These are phyloP conservation scores for Pseudogymnoascus sp. DNA, from an alignment of 2,329 filamentous ascomycete species.

Conservation along the genomic window DNA sequence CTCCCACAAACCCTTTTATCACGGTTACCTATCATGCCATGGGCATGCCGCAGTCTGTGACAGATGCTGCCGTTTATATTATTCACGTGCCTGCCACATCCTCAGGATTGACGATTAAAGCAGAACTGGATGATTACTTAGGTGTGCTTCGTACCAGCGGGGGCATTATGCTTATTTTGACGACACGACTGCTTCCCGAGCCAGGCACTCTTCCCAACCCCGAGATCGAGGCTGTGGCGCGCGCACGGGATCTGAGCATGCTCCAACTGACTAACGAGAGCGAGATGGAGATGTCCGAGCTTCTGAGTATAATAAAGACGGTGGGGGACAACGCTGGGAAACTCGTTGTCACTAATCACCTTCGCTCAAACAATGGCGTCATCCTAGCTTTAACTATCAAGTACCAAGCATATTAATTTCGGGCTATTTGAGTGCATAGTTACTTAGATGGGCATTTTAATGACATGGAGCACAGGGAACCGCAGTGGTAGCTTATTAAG, in stretches of 20 bases:
- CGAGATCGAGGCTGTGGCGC: conserved; percentile 24
- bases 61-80: conserved; percentile 33
- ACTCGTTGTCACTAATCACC: conserved; percentile 24
- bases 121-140: conserved; percentile 32
- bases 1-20: conserved; percentile 16
- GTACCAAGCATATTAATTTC: conserved; percentile 19
- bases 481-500: neutral
- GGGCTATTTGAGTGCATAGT: neutral
- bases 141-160: conserved; percentile 28
- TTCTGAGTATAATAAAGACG: conserved; percentile 27
- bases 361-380: conserved; percentile 18
- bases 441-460: neutral
- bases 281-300: conserved; percentile 28
- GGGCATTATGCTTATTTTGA: conserved; percentile 28
- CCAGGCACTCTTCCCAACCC: conserved; percentile 19
- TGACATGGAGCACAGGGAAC: neutral
- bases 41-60: conserved; percentile 26
- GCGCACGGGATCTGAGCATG: conserved; percentile 28
- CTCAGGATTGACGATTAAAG: conserved; percentile 17
- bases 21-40: conserved; percentile 21
- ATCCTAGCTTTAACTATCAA: conserved; percentile 22
- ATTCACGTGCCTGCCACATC: conserved; percentile 25
- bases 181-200: conserved; percentile 25
- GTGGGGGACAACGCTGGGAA: conserved; percentile 25
- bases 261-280: conserved; percentile 29